phyloP scores from a whole-genome alignment of 345 rosid species.

The Brassica incana region DNA sequence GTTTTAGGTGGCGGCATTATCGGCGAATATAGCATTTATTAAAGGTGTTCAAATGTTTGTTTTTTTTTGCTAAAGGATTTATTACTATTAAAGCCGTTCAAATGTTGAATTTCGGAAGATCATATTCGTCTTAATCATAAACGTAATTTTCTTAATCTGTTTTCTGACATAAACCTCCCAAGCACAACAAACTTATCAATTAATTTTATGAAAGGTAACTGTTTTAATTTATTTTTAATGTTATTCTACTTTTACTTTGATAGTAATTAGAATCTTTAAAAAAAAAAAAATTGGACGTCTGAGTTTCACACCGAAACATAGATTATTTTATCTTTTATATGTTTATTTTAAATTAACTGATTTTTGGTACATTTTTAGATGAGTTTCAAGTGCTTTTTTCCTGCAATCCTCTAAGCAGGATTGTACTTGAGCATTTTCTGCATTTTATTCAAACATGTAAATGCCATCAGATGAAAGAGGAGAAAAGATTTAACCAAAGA shows the following conservation, averaged over 20 bases:
- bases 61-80: too few species aligned
- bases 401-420: conserved; percentile 81
- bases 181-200: neutral
- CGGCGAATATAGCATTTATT: neutral
- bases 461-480: conserved; percentile 3
- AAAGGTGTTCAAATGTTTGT: too few species aligned
- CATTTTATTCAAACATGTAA: conserved; percentile 35
- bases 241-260: neutral
- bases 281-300: too few species aligned
- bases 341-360: too few species aligned
- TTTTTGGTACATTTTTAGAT: too few species aligned
- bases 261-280: neutral
- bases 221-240: neutral
- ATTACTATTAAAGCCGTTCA: neutral
- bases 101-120: neutral
- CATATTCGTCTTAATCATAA: neutral
- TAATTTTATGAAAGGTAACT: too few species aligned
- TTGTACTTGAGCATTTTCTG: conserved; percentile 83
- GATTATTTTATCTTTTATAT: too few species aligned
- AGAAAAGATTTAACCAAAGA: too few species aligned
- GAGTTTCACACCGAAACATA: neutral
- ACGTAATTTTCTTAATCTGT: neutral
- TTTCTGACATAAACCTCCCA: neutral
- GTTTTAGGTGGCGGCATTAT: neutral
- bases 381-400: conserved; percentile 70